Base-by-base conservation (phyloP, 768 basidiomycete species). In the Gelatoporia subvermispora region DNA sequence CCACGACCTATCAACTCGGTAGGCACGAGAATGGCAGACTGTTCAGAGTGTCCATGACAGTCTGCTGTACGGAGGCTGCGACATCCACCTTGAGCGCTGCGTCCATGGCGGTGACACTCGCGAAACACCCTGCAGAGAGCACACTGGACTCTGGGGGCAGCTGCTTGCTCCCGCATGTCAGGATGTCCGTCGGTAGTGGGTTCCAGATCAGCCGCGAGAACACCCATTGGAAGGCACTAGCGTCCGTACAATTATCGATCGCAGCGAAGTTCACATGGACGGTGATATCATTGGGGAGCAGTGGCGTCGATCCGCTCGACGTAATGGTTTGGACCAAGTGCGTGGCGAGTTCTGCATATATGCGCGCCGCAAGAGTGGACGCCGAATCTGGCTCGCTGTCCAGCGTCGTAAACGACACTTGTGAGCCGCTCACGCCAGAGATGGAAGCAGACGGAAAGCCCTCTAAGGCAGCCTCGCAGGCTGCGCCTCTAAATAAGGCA, bases 371-470 rank as follows among this genome's bases (percentile, higher is more conserved):
- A 17, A 58, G 45, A 34, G 69, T 70, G 17, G 67, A 61, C 7
- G 64, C 35, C 5, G 71, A 59, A 20, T 55, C 64, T 2, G 71
- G 65, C 24, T 66, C 50, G 3, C 61, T 59, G n/a, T 59, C 53
- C 51, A 79, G 73, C 10, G 74, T 76, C 24, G 76, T 79, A 62
- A 72, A 79, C 2, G 75, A 77, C 15, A 75, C 72, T 44, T 70
- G 66, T 0, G 69, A 62, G 9, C 68, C 73, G 18, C 68, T 64
- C 8, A 54, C 50, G 25, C 68, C 72, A 10, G 75, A 78, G 63
- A 76, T 76, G 0, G 77, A 76, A 23, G 72, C 66, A 1, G 76
- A 70, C 2, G 78, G 76, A 35, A 78, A 66, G 22, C 77, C 77
- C 55, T 74, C 68, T 35, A 66, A 54, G 1, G 75, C 71, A 3